Evolutionary conservation across 1,284 basidiomycete genomes (phyloP), one percentile per base, ranked within the genome.

Genomic region (Ustilago vetiveriae): DNA sequence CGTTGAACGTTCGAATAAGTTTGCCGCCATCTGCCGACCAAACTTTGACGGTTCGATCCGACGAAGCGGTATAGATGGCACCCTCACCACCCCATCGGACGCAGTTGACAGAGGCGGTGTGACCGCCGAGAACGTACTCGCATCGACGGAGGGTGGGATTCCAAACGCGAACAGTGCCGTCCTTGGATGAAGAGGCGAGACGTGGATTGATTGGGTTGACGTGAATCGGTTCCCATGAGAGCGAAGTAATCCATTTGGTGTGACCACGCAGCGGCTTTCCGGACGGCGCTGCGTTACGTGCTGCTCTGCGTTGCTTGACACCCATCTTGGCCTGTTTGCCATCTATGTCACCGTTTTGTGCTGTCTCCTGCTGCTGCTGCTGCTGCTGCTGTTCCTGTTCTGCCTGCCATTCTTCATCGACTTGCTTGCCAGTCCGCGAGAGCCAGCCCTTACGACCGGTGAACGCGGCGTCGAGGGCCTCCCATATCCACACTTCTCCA

Each of bases 151-250:
- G 89, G 1, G 86, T 84, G 1, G 90, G 87, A 32, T 90, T 90
- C 95, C 95, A 99, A 17, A 98, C 88, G 8, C 92, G 89, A 21
- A 98, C 93, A 0, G 94, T 97, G 14, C 90, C 90, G 78, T 98
- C 95, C 84, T 98, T 98, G 30, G 92, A 96, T 1, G 94, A 92
- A 0, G 93, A 94, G 0, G 94, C 95, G 1, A 98, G 85, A 10
- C 95, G 89, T 85, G 79, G 78, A 26, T 65, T 46, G 30, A 49
- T 47, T 1, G 73, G 62, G 19, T 76, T 73, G 17, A 72, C 42
- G 82, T 98, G 96, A 44, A 94, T 88, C 6, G 96, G 95, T 81
- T 98, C 95, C 90, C 94, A 98, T 23, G 94, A 88, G 19, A 99
- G 87, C n/a, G 90, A 91, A 0, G 91, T 98, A 67, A 98, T 89